Evolutionary conservation across 192 early-diverging fungal genomes (phyloP), one percentile per base, ranked within the genome.

Genomic region (Mycoemilia scoparia): DNA sequence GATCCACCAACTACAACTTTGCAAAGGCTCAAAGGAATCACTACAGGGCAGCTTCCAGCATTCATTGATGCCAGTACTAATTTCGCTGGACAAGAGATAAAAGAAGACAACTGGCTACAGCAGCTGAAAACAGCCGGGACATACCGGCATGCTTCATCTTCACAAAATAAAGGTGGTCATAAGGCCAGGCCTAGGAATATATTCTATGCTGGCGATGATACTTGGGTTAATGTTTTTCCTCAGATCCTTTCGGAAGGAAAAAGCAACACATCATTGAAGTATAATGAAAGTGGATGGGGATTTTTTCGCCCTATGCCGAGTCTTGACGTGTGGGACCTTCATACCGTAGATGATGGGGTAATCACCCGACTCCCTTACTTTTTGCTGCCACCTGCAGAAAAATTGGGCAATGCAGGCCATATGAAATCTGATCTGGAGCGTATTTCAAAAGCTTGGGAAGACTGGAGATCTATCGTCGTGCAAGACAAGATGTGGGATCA

Each of bases 201-300:
- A 7, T 64, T 72, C 14, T 86, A 87, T 35, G 77, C 86, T 61
- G 91, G 91, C 33, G 91, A 96, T 50, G 88, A 96, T 37, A 96
- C 91, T 0, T 98, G 93, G 93, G 71, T 73, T 15, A 69, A 69
- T 34, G 46, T 98, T 38, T 98, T 84, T 41, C 87, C 87, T 3
- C 53, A 60, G 0, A 41, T 70, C 17, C 69, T 84, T 21, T 45
- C 41, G 20, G 57, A 60, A 29, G 54, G 51, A 1, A 31, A 27
- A 6, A 39, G 25, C 6, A 4, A 21, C 1, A 51, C 53, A 36
- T 5, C 6, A 20, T n/a, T n/a, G n/a, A n/a, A n/a, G n/a, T n/a
- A n/a, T n/a, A 46, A 49, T 32, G 35, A 26, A n/a, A 49, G 42
- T 3, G 51, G 46, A 11, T 60, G 57, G 57, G 74, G 71, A 3